Evolutionary conservation across 1,284 basidiomycete species (phyloP), one percentile per base, ranked within the genome.

Genomic region (Blastosporella zonata): DNA sequence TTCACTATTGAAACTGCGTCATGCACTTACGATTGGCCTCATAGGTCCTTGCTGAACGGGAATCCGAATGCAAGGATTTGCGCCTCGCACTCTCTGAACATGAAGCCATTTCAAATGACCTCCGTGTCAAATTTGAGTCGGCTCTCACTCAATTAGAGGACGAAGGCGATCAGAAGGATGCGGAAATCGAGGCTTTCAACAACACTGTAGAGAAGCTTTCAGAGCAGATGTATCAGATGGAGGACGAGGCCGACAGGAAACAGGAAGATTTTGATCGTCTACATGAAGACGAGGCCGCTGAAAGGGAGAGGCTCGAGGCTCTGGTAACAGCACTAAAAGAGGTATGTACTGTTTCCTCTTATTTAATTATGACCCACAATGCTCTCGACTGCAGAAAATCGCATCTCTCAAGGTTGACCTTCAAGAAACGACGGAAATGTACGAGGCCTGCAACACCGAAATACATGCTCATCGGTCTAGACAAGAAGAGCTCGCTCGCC

Each of bases 271-370:
- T 31, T 8, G 55, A 55, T 10, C 55, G 50, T 13, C 25, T 46
- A 4, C 70, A 70, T 25, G 81, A 84, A 53, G 82, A 90, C 34
- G 83, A 92, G 47, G 78, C 75, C 17, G 77, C 80, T 34, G 85
- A 91, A 61, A 77, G 82, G 43, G 81, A 87, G 46, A 74, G 87
- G 39, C 74, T 91, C 5, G 87, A 91, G 56, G 83, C 80, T 17
- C 70, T 93, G 3, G 72, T 82, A 27, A 69, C 73, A 13, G 87
- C 87, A 2, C 75, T 94, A 38, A 94, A 94, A 66, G 88, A 93
- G 65, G 92, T 87, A 43, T 33, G 39, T 35, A 15, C 17, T 12
- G 25, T 50, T 39, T 22, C 20, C 23, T 36, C 13, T 23, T 20
- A 6, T 10, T 33, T 2, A 4, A 5, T 2, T 20, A n/a, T 20